Evolutionary conservation across 805 yeast species (phyloP).

Genomic region (Saturnispora saitoi): DNA sequence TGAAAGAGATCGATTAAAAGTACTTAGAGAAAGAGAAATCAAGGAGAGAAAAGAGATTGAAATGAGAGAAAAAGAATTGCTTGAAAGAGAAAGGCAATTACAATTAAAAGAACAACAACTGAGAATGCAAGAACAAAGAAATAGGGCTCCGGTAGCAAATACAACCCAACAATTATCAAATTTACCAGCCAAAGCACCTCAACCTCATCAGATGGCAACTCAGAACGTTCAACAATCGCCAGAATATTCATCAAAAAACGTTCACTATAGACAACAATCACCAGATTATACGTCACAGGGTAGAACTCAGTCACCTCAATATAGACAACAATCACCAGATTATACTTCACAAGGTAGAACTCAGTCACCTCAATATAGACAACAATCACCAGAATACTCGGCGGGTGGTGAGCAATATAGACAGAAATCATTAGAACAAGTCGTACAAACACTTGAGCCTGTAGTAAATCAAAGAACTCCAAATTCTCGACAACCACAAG

Average conservation of each 20-base stretch:
- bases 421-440: conserved; percentile 2
- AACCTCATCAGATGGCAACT: neutral
- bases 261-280: neutral
- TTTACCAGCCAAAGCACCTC: too few relatives aligned
- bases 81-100: conserved; percentile 3
- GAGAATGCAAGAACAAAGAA: neutral
- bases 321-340: neutral
- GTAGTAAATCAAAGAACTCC: neutral
- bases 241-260: neutral
- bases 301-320: neutral
- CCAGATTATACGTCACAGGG: neutral
- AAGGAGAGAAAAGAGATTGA: neutral
- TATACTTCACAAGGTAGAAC: neutral
- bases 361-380: neutral
- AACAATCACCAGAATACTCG: neutral
- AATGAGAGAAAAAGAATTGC: neutral
- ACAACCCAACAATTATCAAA: too few relatives aligned
- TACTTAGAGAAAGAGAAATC: neutral
- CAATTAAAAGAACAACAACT: conserved; percentile 5
- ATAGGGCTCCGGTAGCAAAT: neutral
- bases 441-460: neutral
- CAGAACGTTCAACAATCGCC: neutral
- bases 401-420: neutral
- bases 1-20: neutral
- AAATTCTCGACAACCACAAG: neutral